Conservation (phyloP, 148 eudicot species). For the Fagopyrum tataricum region DNA sequence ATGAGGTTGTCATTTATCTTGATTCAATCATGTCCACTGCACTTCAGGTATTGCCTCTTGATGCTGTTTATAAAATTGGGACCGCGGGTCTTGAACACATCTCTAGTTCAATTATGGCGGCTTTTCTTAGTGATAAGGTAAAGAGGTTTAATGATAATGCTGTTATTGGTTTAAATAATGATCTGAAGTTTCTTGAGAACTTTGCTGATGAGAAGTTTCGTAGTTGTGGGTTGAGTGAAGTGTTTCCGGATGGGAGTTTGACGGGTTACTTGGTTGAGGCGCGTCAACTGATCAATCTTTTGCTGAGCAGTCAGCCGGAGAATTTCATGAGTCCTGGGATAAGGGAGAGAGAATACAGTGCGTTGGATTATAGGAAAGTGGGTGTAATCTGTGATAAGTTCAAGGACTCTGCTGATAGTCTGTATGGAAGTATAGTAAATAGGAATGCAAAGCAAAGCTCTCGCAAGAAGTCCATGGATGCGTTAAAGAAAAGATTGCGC, state of each 20-base stretch:
- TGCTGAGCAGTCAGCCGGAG: conserved; percentile 83
- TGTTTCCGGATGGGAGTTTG: conserved; percentile 68
- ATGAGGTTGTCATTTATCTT: conserved; percentile 65
- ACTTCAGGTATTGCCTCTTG: conserved; percentile 74
- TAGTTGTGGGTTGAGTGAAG: conserved; percentile 71
- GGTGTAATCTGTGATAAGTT: conserved; percentile 78
- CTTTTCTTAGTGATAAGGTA: conserved; percentile 74
- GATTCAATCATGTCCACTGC: conserved; percentile 79
- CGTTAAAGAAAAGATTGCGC: conserved; percentile 61
- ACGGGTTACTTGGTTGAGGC: conserved; percentile 64
- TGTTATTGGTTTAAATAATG: conserved; percentile 56
- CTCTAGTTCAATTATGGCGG: conserved; percentile 52
- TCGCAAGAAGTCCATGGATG: conserved; percentile 78
- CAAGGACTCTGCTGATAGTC: conserved; percentile 77
- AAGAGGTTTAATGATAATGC: conserved; percentile 84
- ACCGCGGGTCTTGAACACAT: conserved; percentile 89
- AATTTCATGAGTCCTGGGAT: conserved; percentile 95
- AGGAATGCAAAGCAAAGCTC: conserved; percentile 71
- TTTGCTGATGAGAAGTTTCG: conserved; percentile 80
- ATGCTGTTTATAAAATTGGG: conserved; percentile 81
- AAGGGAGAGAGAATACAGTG: conserved; percentile 61
- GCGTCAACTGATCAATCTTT: conserved; percentile 73
- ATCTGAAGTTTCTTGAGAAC: conserved; percentile 62
- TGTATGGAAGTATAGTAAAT: conserved; percentile 87
- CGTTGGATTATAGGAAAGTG: conserved; percentile 73